Conservation (phyloP, 2,329 filamentous ascomycete genomes). For the Calonectria naviculata region DNA sequence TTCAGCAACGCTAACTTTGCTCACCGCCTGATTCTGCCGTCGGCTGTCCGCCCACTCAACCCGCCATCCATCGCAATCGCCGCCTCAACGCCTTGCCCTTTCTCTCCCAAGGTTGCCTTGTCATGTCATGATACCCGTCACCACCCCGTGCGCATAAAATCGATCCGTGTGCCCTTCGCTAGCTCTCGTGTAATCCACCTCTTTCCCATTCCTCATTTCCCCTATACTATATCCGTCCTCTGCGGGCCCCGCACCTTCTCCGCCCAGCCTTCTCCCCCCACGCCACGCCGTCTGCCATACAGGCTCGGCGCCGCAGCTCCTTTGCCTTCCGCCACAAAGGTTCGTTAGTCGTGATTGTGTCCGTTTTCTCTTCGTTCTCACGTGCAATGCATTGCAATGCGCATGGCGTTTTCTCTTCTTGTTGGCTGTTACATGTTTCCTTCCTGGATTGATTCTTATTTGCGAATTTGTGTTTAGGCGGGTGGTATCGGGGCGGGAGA, state of each 20-base stretch:
- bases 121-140: constrained; percentile 33
- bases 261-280: constrained; percentile 16
- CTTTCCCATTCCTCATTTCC: neutral
- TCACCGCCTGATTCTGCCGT: constrained; percentile 40
- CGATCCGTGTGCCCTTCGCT: constrained; percentile 25
- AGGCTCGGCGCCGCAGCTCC: constrained; percentile 30
- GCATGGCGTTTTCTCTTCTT: neutral
- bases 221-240: constrained; percentile 2
- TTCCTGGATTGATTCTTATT: constrained; percentile 44
- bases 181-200: neutral
- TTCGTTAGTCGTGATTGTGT: constrained; percentile 17
- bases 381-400: neutral
- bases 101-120: constrained; percentile 12
- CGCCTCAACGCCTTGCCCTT: constrained; percentile 1
- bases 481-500: constrained; percentile 42
- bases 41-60: neutral
- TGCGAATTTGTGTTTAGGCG: constrained; percentile 43
- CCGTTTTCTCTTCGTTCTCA: neutral
- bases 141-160: constrained; percentile 24
- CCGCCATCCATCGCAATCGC: constrained; percentile 17
- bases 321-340: constrained; percentile 20
- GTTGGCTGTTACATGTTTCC: constrained; percentile 14
- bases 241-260: constrained; percentile 23
- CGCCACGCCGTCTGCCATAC: constrained; percentile 25
- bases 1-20: neutral